Percentiles rank a stretch among this genome's conserved stretches.
Evolutionary conservation across 352 stramenopile genomes (phyloP).

Genomic region (Phytophthora colocasiae): DNA sequence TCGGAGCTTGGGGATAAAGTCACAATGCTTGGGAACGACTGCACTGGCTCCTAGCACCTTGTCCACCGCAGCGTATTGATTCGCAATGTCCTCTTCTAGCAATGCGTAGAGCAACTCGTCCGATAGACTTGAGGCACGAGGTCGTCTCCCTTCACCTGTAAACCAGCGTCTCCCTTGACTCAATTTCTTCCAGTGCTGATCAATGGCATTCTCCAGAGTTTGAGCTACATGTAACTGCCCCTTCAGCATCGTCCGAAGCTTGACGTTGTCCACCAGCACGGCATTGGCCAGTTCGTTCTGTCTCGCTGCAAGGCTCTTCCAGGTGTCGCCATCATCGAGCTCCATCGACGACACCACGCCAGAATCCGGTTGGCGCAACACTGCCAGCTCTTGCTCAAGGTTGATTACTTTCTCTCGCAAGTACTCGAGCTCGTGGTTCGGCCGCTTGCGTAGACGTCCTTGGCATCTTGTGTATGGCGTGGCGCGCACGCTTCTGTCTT

Average conservation of each 20-base stretch:
- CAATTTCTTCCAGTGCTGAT: constrained; percentile 17
- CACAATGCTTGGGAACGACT: not conserved
- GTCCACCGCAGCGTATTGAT: constrained; percentile 10
- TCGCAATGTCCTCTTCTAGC: constrained; percentile 14
- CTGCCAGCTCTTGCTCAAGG: constrained; percentile 29
- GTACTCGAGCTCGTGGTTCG: constrained; percentile 39
- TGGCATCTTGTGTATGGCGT: constrained; percentile 20
- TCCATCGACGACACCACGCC: not conserved
- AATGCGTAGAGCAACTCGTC: constrained; percentile 20
- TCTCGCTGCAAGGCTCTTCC: constrained; percentile 5
- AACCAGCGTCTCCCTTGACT: constrained; percentile 10
- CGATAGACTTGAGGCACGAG: constrained; percentile 7
- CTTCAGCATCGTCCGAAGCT: constrained; percentile 15
- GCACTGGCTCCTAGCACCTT: constrained; percentile 6
- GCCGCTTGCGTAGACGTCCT: constrained; percentile 26
- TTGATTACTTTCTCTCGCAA: constrained; percentile 23
- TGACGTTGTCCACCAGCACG: constrained; percentile 7
- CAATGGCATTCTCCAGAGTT: constrained; percentile 10
- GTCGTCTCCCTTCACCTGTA: not conserved
- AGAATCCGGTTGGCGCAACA: constrained; percentile 16
- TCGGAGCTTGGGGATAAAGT: constrained; percentile 7
- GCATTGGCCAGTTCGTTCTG: constrained; percentile 9
- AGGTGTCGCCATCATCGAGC: constrained; percentile 1
- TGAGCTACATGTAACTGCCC: constrained; percentile 4
- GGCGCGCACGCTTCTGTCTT: not conserved